These are phyloP conservation scores for Maudiozyma barnettii DNA, from an alignment of 805 yeast species.

Conservation along the genomic window DNA sequence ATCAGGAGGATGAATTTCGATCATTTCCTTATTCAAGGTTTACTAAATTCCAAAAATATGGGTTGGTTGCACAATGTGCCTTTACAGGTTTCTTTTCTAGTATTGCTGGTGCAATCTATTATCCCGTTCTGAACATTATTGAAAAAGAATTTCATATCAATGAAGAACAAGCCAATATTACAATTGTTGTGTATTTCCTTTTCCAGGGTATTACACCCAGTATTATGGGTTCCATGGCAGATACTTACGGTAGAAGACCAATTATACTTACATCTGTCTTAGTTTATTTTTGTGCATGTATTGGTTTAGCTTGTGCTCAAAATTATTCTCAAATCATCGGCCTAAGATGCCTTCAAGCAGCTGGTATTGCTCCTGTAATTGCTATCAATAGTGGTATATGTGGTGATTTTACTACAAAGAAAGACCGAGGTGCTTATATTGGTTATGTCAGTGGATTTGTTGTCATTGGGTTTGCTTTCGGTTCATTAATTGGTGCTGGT, in stretches of 20 bases:
- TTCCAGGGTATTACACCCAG: slow-evolving; percentile 74
- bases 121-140: slow-evolving; percentile 61
- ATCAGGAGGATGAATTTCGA: no score
- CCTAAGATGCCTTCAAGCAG: slow-evolving; percentile 63
- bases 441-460: slow-evolving; percentile 61
- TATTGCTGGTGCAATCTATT: slow-evolving; percentile 65
- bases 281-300: slow-evolving; percentile 49
- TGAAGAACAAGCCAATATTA: slow-evolving; percentile 52
- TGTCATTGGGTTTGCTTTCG: slow-evolving; percentile 68
- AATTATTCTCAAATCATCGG: slow-evolving; percentile 52
- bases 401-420: slow-evolving; percentile 61
- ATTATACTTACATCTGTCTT: slow-evolving; percentile 44
- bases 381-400: slow-evolving; percentile 61
- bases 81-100: slow-evolving; percentile 56
- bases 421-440: slow-evolving; percentile 59
- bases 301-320: slow-evolving; percentile 54
- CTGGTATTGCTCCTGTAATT: slow-evolving; percentile 66
- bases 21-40: slow-evolving; percentile 37
- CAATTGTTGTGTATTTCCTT: slow-evolving; percentile 66
- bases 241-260: slow-evolving; percentile 63
- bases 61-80: slow-evolving; percentile 35
- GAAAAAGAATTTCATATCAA: slow-evolving; percentile 44
- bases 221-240: slow-evolving; percentile 58
- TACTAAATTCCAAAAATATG: slow-evolving; percentile 32
- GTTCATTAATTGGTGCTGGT: slow-evolving; percentile 54